A percentile compares a stretch with the other conserved stretches of the same genome.
Evolutionary conservation across 768 basidiomycete species (phyloP).

Genomic region (Suillus bovinus): DNA sequence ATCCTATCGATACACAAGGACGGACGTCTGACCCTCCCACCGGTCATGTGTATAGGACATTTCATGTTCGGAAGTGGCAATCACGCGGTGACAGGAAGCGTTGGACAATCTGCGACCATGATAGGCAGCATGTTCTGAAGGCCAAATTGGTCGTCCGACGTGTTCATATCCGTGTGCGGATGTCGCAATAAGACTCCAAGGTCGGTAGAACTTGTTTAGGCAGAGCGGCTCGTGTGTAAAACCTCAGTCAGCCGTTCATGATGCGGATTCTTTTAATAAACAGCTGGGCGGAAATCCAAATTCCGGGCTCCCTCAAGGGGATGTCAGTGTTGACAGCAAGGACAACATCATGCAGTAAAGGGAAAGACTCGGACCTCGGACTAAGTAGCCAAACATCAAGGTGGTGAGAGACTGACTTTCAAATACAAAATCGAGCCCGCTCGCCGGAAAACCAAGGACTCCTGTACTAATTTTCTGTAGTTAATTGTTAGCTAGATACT

Average conservation of each 20-base stretch:
- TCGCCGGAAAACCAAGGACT: neutral
- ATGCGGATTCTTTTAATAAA: neutral
- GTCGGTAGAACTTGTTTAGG: neutral
- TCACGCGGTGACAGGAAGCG: neutral
- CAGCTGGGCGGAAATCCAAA: neutral
- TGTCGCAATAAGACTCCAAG: neutral
- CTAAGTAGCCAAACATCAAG: neutral
- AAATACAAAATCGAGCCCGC: neutral
- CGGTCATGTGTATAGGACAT: neutral
- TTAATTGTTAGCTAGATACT: neutral
- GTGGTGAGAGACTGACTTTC: neutral
- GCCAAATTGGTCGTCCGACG: neutral
- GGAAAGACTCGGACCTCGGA: neutral
- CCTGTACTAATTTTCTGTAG: neutral
- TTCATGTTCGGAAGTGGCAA: neutral
- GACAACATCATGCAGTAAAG: neutral
- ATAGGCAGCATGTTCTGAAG: neutral
- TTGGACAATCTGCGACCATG: neutral
- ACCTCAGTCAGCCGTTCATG: neutral
- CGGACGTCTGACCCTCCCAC: neutral
- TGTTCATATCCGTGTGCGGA: neutral
- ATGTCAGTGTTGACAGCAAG: neutral
- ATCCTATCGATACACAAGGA: neutral
- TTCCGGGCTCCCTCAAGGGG: neutral
- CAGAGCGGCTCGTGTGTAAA: too few relatives aligned